phyloP scores from a whole-genome alignment of 805 yeast genomes.

The Zygoascus flipseniorum region DNA sequence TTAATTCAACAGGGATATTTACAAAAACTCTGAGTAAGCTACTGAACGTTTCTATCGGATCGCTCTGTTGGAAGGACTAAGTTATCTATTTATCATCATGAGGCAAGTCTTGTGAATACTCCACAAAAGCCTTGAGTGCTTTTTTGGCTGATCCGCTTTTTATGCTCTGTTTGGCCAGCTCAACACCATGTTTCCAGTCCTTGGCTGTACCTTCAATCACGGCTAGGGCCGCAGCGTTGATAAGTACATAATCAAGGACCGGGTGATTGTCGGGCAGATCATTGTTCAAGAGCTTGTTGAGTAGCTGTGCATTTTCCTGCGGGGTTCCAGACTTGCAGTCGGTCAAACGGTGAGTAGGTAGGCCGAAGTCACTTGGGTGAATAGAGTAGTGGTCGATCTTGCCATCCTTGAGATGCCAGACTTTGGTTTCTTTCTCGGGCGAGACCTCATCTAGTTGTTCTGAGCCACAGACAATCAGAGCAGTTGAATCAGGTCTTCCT shows the following conservation, averaged over 20 bases:
- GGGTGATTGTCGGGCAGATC: slow-evolving; percentile 41
- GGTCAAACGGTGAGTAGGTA: slow-evolving; percentile 59
- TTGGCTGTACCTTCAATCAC: slow-evolving; percentile 61
- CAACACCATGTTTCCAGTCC: slow-evolving; percentile 72
- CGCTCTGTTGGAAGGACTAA: too few relatives aligned
- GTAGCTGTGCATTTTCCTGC: slow-evolving; percentile 61
- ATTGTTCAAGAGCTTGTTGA: slow-evolving; percentile 42
- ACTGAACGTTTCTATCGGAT: too few relatives aligned
- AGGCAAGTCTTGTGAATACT: neutral
- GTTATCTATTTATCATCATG: too few relatives aligned
- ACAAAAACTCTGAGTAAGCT: slow-evolving; percentile 46
- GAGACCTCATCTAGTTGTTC: slow-evolving; percentile 91
- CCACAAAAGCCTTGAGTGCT: slow-evolving; percentile 50
- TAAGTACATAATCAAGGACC: slow-evolving; percentile 76
- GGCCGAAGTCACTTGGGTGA: slow-evolving; percentile 70
- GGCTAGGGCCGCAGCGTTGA: slow-evolving; percentile 84
- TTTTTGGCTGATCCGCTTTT: slow-evolving; percentile 54
- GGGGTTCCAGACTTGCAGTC: slow-evolving; percentile 83
- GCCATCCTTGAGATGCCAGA: slow-evolving; percentile 58
- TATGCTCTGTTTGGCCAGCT: slow-evolving; percentile 61
- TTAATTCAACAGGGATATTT: slow-evolving; percentile 89
- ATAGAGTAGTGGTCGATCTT: slow-evolving; percentile 23
- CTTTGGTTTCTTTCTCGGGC: slow-evolving; percentile 72
- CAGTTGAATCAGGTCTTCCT: slow-evolving; percentile 35
- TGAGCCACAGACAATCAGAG: slow-evolving; percentile 90